phyloP scores from a whole-genome alignment of 2,329 filamentous ascomycete genomes.

The Stemphylium vesicarium region DNA sequence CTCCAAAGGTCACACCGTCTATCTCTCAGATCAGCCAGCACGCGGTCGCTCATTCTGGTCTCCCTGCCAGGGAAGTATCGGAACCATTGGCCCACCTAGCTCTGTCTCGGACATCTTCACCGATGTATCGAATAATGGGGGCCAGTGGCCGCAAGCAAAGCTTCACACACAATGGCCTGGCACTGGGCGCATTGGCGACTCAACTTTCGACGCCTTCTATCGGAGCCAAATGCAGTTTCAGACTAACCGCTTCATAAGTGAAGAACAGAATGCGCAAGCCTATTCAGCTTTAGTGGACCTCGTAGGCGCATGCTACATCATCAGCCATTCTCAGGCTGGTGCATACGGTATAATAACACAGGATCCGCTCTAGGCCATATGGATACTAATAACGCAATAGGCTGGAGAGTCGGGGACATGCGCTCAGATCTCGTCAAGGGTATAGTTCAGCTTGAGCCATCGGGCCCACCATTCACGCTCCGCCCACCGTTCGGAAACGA shows the following conservation, averaged over 20 bases:
- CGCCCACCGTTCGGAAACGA: background rate
- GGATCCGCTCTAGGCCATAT: too few relatives aligned
- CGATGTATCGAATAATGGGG: conserved; percentile 4
- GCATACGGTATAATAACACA: conserved; percentile 34
- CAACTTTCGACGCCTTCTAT: conserved; percentile 58
- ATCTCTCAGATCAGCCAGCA: conserved; percentile 55
- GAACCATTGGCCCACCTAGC: conserved; percentile 2
- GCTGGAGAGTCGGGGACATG: conserved; percentile 53
- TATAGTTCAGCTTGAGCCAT: conserved; percentile 60
- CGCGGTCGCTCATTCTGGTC: conserved; percentile 53
- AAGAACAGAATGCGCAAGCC: conserved; percentile 32
- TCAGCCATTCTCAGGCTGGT: conserved; percentile 58
- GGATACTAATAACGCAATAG: background rate
- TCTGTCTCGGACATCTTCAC: conserved; percentile 13
- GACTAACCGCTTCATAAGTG: conserved; percentile 28
- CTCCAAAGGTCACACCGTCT: conserved; percentile 54
- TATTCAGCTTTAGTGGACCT: conserved; percentile 51
- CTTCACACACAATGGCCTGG: conserved; percentile 55
- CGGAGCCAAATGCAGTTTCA: conserved; percentile 50
- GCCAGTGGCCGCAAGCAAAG: conserved; percentile 50
- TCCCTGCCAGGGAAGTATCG: conserved; percentile 1
- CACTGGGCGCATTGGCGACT: conserved; percentile 50
- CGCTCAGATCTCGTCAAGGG: conserved; percentile 56
- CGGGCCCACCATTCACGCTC: conserved; percentile 56
- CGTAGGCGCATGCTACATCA: conserved; percentile 52